These are phyloP conservation scores for Fusarium nematophilum DNA, from an alignment of 2,329 filamentous ascomycete genomes.

Conservation along the genomic window DNA sequence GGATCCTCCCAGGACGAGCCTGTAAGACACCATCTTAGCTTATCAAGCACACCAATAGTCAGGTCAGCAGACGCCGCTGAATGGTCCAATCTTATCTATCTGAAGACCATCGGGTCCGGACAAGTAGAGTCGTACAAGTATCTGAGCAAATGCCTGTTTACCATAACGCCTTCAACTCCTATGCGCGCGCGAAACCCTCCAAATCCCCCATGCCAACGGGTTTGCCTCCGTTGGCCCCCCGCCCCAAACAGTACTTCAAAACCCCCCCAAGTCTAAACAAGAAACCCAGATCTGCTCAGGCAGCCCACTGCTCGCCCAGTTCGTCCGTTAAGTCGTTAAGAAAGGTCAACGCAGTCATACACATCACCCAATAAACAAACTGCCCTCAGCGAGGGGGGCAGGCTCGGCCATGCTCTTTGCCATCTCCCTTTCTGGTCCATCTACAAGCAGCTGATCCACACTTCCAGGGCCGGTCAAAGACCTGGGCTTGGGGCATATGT, in stretches of 20 bases:
- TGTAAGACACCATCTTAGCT: slow-evolving; percentile 18
- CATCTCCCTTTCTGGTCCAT: slow-evolving; percentile 10
- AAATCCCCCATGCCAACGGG: slow-evolving; percentile 9
- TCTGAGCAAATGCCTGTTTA: slow-evolving; percentile 32
- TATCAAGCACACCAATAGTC: too few species aligned
- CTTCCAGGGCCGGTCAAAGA: not conserved
- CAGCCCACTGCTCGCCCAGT: slow-evolving; percentile 38
- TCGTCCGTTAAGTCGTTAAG: slow-evolving; percentile 35
- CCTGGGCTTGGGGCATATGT: not conserved
- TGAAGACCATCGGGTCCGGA: slow-evolving; percentile 4
- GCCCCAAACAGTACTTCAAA: slow-evolving; percentile 15
- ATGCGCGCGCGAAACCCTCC: slow-evolving; percentile 22
- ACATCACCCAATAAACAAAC: slow-evolving; percentile 1
- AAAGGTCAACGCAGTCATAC: slow-evolving; percentile 32
- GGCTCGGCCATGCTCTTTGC: not conserved
- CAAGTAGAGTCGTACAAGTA: slow-evolving; percentile 26
- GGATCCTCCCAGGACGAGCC: slow-evolving; percentile 41
- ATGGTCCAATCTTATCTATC: slow-evolving; percentile 33
- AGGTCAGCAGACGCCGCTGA: not conserved
- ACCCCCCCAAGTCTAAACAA: slow-evolving; percentile 40
- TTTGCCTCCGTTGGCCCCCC: slow-evolving; percentile 34
- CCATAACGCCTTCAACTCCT: slow-evolving; percentile 42
- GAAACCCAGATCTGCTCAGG: slow-evolving; percentile 28
- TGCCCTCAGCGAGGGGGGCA: not conserved
- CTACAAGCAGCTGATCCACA: not conserved